A percentile compares a stretch with the other conserved stretches of the same genome.
phyloP scores from a whole-genome alignment of 2,329 filamentous ascomycete species.

The Fusarium subglutinans region DNA sequence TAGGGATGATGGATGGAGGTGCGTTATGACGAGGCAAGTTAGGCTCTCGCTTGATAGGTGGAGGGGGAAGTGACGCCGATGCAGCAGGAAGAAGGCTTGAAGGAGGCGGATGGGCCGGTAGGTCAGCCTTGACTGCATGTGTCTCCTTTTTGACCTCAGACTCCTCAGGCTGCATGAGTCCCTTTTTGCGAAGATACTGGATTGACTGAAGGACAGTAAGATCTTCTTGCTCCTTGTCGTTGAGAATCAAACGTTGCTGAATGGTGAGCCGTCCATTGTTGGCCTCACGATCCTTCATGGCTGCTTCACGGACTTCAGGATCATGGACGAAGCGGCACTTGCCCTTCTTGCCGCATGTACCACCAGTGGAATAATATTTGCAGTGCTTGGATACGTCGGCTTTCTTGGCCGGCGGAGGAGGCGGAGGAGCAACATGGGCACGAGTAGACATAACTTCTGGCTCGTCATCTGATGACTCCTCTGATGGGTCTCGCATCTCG shows the following conservation, averaged over 20 bases:
- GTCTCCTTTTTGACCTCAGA: conserved; percentile 27
- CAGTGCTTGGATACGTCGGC: conserved; percentile 72
- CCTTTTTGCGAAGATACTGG: conserved; percentile 70
- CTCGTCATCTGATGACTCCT: conserved; percentile 65
- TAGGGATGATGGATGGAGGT: conserved; percentile 43
- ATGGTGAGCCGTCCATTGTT: conserved; percentile 74
- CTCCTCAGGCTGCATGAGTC: conserved; percentile 54
- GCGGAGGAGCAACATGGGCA: conserved; percentile 43
- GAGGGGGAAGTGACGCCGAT: conserved; percentile 50
- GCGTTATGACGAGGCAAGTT: conserved; percentile 47
- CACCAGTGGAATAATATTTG: conserved; percentile 76
- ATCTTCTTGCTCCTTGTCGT: conserved; percentile 75
- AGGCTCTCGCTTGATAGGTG: conserved; percentile 47
- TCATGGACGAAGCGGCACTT: conserved; percentile 79
- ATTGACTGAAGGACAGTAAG: conserved; percentile 72
- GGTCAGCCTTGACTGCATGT: conserved; percentile 25
- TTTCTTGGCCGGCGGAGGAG: conserved; percentile 61
- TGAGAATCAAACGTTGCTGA: conserved; percentile 71
- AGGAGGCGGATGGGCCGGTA: conserved; percentile 28
- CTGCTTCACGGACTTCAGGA: conserved; percentile 68
- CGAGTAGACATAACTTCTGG: conserved; percentile 67
- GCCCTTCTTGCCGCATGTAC: conserved; percentile 76
- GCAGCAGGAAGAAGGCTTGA: conserved; percentile 52
- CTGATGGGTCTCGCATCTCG: conserved; percentile 66
- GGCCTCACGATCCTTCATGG: conserved; percentile 69